Percentiles rank a stretch among this genome's conserved stretches.
phyloP scores from a whole-genome alignment of 257 asterid species.

The Marsdenia floribunda region DNA sequence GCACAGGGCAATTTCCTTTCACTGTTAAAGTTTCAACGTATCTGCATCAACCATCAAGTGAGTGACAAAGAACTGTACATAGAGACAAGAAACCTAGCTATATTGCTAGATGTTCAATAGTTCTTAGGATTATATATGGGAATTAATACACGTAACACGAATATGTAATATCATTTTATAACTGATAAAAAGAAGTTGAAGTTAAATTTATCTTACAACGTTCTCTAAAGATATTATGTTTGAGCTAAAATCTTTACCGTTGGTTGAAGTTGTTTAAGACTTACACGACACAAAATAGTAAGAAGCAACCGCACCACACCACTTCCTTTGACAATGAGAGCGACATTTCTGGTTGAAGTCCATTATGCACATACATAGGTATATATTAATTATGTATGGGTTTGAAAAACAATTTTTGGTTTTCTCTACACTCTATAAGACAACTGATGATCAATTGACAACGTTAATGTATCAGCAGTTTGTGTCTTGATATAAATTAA shows the following conservation, averaged over 20 bases:
- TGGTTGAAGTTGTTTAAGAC: neutral
- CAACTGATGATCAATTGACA: neutral
- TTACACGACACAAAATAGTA: neutral
- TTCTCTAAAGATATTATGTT: too few species aligned
- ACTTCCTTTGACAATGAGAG: neutral
- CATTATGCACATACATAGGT: neutral
- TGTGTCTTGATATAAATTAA: neutral
- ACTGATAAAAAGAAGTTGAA: too few species aligned
- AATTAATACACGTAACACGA: neutral
- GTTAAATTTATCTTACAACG: too few species aligned
- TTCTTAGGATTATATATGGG: neutral
- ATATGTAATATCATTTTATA: too few species aligned
- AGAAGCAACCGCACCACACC: neutral
- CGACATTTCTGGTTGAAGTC: conserved; percentile 1
- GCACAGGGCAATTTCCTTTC: neutral
- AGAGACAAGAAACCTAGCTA: neutral
- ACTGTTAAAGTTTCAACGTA: neutral
- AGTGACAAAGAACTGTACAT: neutral
- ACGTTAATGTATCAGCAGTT: neutral
- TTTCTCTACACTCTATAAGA: neutral
- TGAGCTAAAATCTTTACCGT: too few species aligned
- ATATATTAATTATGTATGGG: too few species aligned
- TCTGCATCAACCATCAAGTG: too few species aligned
- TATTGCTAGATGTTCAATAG: neutral
- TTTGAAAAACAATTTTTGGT: neutral